These are phyloP conservation scores for Solanum peruvianum DNA, from an alignment of 257 asterid genomes.

Conservation along the genomic window DNA sequence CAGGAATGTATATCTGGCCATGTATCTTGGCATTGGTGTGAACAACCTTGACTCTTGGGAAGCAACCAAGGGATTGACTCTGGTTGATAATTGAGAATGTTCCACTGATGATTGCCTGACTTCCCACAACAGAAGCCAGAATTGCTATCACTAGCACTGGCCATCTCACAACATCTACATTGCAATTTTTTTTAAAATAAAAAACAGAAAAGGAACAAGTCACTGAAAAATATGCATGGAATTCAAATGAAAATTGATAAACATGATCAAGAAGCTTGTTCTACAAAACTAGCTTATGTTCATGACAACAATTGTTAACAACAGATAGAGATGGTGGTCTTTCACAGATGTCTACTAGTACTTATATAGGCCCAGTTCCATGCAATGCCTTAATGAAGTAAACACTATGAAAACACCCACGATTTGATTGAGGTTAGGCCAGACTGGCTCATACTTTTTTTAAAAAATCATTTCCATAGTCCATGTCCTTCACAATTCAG, in stretches of 20 bases:
- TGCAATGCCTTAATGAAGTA: background rate
- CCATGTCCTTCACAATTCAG: background rate
- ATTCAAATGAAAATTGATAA: background rate
- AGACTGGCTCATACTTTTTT: background rate
- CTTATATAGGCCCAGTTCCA: background rate
- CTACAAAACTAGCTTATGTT: background rate
- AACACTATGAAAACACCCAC: background rate
- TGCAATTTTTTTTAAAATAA: background rate
- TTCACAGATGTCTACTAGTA: background rate
- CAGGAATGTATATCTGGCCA: slow-evolving; percentile 95
- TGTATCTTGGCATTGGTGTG: slow-evolving; percentile 84
- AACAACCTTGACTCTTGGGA: slow-evolving; percentile 88
- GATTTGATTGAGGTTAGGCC: background rate
- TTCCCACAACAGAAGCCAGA: slow-evolving; percentile 94
- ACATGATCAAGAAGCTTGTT: background rate
- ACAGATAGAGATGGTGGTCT: background rate
- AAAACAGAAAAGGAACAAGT: background rate
- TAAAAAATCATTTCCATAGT: background rate
- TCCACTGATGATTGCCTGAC: slow-evolving; percentile 98
- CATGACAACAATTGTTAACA: background rate
- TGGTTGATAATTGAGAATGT: slow-evolving; percentile 95
- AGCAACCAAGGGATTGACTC: slow-evolving; percentile 90
- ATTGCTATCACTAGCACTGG: slow-evolving; percentile 84
- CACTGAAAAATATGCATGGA: background rate
- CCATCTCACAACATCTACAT: slow-evolving; percentile 69